These are phyloP conservation scores for Camelina sativa DNA, from an alignment of 345 rosid genomes.

Conservation along the genomic window DNA sequence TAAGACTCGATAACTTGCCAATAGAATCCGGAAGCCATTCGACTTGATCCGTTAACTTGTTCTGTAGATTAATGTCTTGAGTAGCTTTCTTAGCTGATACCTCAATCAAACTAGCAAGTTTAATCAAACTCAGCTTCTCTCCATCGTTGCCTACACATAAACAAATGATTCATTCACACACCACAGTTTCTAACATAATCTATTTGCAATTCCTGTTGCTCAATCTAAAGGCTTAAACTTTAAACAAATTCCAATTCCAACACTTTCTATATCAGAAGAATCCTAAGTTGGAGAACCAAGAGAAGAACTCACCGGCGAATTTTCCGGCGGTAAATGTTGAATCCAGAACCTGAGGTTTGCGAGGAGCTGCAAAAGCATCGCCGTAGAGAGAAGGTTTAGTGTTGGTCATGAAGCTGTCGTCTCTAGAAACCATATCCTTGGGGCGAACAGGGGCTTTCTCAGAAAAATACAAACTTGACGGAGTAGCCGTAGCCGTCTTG, in stretches of 20 bases:
- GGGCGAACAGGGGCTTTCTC: slow-evolving; percentile 45
- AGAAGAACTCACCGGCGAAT: slow-evolving; percentile 55
- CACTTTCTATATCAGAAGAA: not conserved
- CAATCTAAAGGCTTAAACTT: slow-evolving; percentile 7
- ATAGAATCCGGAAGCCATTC: slow-evolving; percentile 98
- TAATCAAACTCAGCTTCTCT: slow-evolving; percentile 87
- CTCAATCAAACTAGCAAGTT: slow-evolving; percentile 90
- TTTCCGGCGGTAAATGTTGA: slow-evolving; percentile 58
- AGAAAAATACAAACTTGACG: slow-evolving; percentile 39
- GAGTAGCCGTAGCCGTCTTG: not conserved
- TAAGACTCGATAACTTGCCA: slow-evolving; percentile 73
- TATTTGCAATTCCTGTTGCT: not conserved
- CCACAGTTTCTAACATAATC: slow-evolving; percentile 12
- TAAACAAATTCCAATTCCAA: slow-evolving; percentile 3
- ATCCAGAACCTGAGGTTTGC: slow-evolving; percentile 59
- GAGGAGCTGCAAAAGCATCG: slow-evolving; percentile 48
- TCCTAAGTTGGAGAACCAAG: slow-evolving; percentile 2
- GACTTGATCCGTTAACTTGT: slow-evolving; percentile 76
- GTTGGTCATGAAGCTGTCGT: slow-evolving; percentile 79
- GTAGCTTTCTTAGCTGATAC: slow-evolving; percentile 83
- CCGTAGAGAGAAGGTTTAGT: slow-evolving; percentile 58
- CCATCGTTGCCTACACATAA: slow-evolving; percentile 70
- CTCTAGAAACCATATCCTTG: slow-evolving; percentile 62
- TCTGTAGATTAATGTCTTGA: slow-evolving; percentile 72
- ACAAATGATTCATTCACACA: slow-evolving; percentile 32